Percentiles rank a stretch among this genome's conserved stretches.
phyloP scores from a whole-genome alignment of 208 protist species.

The Vickermania ingenoplastis region DNA sequence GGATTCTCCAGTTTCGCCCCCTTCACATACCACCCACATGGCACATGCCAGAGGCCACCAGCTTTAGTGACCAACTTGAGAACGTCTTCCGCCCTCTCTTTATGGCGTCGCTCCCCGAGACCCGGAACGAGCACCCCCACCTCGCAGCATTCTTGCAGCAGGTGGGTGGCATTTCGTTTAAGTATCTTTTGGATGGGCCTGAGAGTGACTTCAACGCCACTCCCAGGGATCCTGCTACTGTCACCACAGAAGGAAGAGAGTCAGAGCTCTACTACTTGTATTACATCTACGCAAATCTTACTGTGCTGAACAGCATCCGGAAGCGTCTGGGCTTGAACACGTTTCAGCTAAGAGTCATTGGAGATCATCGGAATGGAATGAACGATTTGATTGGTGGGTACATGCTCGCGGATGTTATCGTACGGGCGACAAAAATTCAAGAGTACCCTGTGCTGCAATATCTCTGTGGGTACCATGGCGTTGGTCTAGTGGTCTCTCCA shows the following conservation, averaged over 20 bases:
- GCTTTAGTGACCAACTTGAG: slow-evolving; percentile 93
- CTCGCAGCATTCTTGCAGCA: slow-evolving; percentile 89
- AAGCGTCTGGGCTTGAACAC: slow-evolving; percentile 55
- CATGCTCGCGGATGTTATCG: slow-evolving; percentile 92
- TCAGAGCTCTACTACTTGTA: slow-evolving; percentile 96
- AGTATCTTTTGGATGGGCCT: slow-evolving; percentile 52
- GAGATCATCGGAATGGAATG: slow-evolving; percentile 73
- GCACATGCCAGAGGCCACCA: slow-evolving; percentile 40
- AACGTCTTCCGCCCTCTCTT: slow-evolving; percentile 97
- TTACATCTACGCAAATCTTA: slow-evolving; percentile 98
- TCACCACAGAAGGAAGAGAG: slow-evolving; percentile 75
- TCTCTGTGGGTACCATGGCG: slow-evolving; percentile 93
- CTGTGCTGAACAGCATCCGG: slow-evolving; percentile 92
- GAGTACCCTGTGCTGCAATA: slow-evolving; percentile 96
- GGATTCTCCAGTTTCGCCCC: slow-evolving; percentile 92
- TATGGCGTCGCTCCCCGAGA: slow-evolving; percentile 90
- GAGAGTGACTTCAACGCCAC: slow-evolving; percentile 54
- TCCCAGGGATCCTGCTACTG: slow-evolving; percentile 33
- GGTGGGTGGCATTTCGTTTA: slow-evolving; percentile 70
- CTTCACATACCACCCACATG: slow-evolving; percentile 35
- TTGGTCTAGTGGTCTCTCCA: slow-evolving; percentile 95
- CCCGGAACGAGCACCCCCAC: slow-evolving; percentile 52
- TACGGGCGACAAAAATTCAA: slow-evolving; percentile 91
- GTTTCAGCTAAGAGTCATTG: slow-evolving; percentile 90
- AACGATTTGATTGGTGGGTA: slow-evolving; percentile 92